Evolutionary conservation across 306 rosid species (phyloP).

Genomic region (Dryas alaskensis): DNA sequence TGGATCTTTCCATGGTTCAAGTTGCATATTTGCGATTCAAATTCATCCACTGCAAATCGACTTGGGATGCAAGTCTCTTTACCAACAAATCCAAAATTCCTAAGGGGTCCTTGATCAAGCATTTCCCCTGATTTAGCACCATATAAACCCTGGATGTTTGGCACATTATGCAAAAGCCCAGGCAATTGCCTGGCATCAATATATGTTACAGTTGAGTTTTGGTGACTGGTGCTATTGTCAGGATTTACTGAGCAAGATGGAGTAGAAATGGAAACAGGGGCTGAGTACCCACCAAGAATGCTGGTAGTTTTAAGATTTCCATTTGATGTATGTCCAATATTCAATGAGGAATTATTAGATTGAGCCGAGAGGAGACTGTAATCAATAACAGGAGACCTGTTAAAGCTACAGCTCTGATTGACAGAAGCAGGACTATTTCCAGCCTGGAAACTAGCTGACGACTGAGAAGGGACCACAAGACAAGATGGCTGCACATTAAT

Average conservation of each 20-base stretch:
- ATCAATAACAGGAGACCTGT: conserved; percentile 42
- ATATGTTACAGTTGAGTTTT: conserved; percentile 33
- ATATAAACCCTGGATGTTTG: conserved; percentile 31
- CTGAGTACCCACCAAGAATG: conserved; percentile 34
- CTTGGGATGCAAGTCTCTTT: conserved; percentile 46
- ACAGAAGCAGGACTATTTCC: conserved; percentile 43
- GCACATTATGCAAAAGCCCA: conserved; percentile 12
- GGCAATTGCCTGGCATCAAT: conserved; percentile 37
- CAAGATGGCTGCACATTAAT: conserved; percentile 63
- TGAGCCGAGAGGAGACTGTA: conserved; percentile 48
- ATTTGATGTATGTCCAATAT: conserved; percentile 33
- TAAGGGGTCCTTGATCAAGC: conserved; percentile 35
- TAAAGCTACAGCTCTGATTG: conserved; percentile 42
- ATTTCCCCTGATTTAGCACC: conserved; percentile 37
- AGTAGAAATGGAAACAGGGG: conserved; percentile 37
- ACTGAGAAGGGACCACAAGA: conserved; percentile 51
- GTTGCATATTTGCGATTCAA: conserved; percentile 44
- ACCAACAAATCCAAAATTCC: conserved; percentile 52
- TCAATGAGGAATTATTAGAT: conserved; percentile 35
- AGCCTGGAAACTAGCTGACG: conserved; percentile 41
- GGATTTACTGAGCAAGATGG: conserved; percentile 33
- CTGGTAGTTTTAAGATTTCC: conserved; percentile 34
- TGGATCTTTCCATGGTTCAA: conserved; percentile 38
- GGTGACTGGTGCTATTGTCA: conserved; percentile 31
- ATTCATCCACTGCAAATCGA: conserved; percentile 46